Evolutionary conservation across 257 asterid genomes (phyloP), one percentile per base, ranked within the genome.

Genomic region (Nicotiana benthamiana): DNA sequence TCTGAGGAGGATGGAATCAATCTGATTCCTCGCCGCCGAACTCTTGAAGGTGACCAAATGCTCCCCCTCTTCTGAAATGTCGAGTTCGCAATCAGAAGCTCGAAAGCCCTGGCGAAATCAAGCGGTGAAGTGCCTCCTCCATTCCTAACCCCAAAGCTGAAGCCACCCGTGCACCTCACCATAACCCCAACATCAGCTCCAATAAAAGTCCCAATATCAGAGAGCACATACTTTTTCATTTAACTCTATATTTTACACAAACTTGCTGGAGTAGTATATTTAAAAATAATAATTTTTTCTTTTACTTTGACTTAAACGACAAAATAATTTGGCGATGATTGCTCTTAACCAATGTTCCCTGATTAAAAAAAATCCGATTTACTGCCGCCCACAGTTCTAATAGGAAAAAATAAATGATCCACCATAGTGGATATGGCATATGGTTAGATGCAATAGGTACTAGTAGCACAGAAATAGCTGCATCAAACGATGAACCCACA

Each of bases 401-500:
- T 70, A 70, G 77, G 77, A 56, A 70, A 70, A 40, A 70, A 68
- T 10, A 68, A 40, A 11, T 68, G 76, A 34, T 43, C 77, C 36
- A 43, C 36, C 36, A 70, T 22, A 70, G 32, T 20, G 77, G 56
- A 67, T 68, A 40, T 16, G 6, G 24, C 74, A 64, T 64, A 30
- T 65, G 74, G 74, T 30, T 24, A 24, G 67, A 61, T 26, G 40
- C 20, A 12, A 27, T 62, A 62, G 68, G 68, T 27, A 26, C 20
- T 66, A 34, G 30, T 36, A 66, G 20, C 18, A 51, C 56, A 51
- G 17, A 51, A 51, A 15, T 22, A 43, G 36, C 36, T 70, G 59
- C 77, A 70, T 70, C 77, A 70, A 70, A 72, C 78, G 78, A 24
- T 60, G 60, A 72, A 27, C 15, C 78, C 26, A 5, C 78, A 72